Percentiles rank a stretch among this genome's conserved stretches.
phyloP scores from a whole-genome alignment of 1,284 basidiomycete genomes.

The Ganoderma lucidum region DNA sequence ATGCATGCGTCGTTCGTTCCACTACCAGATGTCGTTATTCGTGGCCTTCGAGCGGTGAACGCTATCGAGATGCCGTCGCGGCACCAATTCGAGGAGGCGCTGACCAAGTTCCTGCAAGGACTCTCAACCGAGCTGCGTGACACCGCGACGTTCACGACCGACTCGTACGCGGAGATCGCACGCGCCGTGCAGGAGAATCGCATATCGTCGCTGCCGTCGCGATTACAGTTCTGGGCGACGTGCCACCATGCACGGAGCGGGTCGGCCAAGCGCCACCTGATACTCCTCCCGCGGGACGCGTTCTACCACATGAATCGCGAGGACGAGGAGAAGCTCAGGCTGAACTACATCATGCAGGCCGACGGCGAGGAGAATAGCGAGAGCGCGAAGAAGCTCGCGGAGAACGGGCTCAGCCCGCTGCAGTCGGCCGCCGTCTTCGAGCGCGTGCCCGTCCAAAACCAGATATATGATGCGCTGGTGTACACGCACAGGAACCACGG shows the following conservation, averaged over 20 bases:
- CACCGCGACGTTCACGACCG: conserved; percentile 62
- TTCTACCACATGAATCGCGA: conserved; percentile 57
- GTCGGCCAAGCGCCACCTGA: conserved; percentile 61
- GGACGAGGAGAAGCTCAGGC: conserved; percentile 55
- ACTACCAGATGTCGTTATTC: conserved; percentile 59
- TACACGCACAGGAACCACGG: conserved; percentile 70
- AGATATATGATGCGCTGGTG: conserved; percentile 73
- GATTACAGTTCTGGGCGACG: conserved; percentile 60
- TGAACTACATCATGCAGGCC: conserved; percentile 52
- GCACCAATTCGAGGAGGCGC: conserved; percentile 56
- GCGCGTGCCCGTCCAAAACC: conserved; percentile 67
- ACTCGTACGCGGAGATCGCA: conserved; percentile 60
- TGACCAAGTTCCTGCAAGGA: conserved; percentile 58
- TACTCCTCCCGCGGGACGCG: conserved; percentile 68
- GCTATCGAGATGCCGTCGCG: conserved; percentile 68
- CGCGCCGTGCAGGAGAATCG: conserved; percentile 52
- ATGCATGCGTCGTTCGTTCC: conserved; percentile 62
- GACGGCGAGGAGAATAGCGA: conserved; percentile 44
- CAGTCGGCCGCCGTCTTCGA: conserved; percentile 60
- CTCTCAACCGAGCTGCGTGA: conserved; percentile 65
- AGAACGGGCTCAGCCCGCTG: conserved; percentile 38
- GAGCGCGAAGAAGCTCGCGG: conserved; percentile 36
- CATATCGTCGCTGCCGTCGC: conserved; percentile 50
- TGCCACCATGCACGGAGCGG: conserved; percentile 69
- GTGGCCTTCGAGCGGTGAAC: conserved; percentile 56